Percentiles rank a stretch among this genome's conserved stretches.
Evolutionary conservation across 495 filamentous ascomycete species (phyloP).

Genomic region (Melanomma pulvis-pyrius): DNA sequence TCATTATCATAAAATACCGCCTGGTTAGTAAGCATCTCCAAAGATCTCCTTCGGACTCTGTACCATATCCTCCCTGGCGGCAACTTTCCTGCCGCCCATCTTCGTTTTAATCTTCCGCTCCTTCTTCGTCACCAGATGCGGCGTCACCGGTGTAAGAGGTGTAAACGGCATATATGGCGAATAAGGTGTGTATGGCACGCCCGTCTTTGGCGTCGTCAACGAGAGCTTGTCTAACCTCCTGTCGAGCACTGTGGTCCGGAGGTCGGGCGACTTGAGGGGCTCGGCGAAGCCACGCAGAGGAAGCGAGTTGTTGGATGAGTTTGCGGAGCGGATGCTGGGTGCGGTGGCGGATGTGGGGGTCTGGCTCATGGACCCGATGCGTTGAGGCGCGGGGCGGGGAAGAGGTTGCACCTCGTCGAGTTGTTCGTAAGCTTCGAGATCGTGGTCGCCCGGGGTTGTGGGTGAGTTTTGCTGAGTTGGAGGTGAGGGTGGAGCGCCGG

Average conservation of each 20-base stretch:
- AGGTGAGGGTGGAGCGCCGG: constrained; percentile 57
- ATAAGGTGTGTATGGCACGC: constrained; percentile 76
- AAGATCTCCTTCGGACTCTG: constrained; percentile 61
- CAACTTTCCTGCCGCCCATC: constrained; percentile 59
- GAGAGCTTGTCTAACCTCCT: constrained; percentile 57
- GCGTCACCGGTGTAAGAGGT: constrained; percentile 84
- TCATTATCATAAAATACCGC: neutral
- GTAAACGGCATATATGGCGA: constrained; percentile 91
- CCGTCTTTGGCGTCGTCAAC: constrained; percentile 68
- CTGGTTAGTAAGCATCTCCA: constrained; percentile 47
- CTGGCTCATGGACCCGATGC: constrained; percentile 21
- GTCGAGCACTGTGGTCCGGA: constrained; percentile 57
- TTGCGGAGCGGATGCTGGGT: constrained; percentile 12
- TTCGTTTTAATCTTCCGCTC: constrained; percentile 71
- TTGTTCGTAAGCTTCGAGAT: constrained; percentile 38
- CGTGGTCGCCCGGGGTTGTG: constrained; percentile 30
- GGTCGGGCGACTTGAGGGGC: constrained; percentile 60
- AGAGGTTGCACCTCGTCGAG: constrained; percentile 44
- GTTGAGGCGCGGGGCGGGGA: constrained; percentile 41
- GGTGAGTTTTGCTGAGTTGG: constrained; percentile 39
- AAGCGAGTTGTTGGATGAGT: constrained; percentile 26
- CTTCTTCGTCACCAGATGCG: constrained; percentile 68
- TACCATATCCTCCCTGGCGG: constrained; percentile 60
- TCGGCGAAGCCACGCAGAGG: constrained; percentile 36
- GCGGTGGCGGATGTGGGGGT: constrained; percentile 15